Conservation (phyloP, 2,329 filamentous ascomycete species). For the Talaromyces sp. region DNA sequence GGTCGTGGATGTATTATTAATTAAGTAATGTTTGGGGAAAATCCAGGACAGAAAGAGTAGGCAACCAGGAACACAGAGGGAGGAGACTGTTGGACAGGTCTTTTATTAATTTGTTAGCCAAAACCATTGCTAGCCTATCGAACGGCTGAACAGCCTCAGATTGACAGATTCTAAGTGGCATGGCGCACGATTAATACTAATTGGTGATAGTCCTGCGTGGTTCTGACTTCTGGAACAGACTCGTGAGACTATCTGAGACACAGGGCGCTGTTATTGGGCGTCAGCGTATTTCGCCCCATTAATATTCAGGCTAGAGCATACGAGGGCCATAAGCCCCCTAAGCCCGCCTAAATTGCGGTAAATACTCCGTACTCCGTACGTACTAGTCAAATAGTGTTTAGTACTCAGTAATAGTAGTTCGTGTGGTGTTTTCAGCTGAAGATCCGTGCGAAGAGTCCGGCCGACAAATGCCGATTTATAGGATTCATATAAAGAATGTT, state of each 20-base stretch:
- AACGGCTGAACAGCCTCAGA: too few species aligned
- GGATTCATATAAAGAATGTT: too few species aligned
- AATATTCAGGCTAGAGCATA: background rate
- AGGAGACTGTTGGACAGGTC: background rate
- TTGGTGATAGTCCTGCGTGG: background rate
- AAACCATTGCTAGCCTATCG: too few species aligned
- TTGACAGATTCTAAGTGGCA: background rate
- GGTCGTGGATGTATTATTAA: background rate
- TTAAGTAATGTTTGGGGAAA: background rate
- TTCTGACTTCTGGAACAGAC: background rate
- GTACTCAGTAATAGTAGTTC: too few species aligned
- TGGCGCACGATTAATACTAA: background rate
- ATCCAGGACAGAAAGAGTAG: background rate
- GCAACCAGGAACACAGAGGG: background rate
- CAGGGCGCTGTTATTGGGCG: background rate
- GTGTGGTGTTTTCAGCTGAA: too few species aligned
- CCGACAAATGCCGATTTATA: background rate
- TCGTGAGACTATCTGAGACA: background rate
- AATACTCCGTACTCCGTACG: too few species aligned
- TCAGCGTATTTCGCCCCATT: background rate
- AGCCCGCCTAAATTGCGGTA: too few species aligned
- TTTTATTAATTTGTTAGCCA: background rate
- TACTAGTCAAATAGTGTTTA: too few species aligned
- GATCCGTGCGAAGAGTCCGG: too few species aligned
- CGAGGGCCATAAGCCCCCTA: background rate